A percentile compares a stretch with the other conserved stretches of the same genome.
Evolutionary conservation across 1,284 basidiomycete species (phyloP).

Genomic region (Sanghuangporus sanghuang): DNA sequence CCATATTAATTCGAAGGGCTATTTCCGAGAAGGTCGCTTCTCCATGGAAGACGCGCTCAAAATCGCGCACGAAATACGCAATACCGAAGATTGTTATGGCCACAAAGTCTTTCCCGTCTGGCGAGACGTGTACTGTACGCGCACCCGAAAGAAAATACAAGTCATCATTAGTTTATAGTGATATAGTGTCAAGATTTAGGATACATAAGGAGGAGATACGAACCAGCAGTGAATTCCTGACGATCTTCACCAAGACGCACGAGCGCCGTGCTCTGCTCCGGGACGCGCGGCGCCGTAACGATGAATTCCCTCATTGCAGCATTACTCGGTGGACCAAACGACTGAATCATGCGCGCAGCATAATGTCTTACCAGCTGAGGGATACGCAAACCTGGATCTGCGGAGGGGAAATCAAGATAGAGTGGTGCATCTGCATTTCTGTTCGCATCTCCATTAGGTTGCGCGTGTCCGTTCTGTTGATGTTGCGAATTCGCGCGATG

Average conservation of each 20-base stretch:
- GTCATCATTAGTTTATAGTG: not conserved
- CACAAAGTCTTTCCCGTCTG: constrained; percentile 50
- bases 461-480: not conserved
- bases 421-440: not conserved
- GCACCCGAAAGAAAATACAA: not conserved
- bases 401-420: constrained; percentile 8
- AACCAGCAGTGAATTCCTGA: constrained; percentile 15
- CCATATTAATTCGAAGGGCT: constrained; percentile 11
- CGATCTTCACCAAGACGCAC: not conserved
- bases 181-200: not conserved
- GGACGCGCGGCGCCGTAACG: constrained; percentile 5
- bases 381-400: constrained; percentile 6
- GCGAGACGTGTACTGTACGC: constrained; percentile 52
- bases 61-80: constrained; percentile 49
- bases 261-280: constrained; percentile 8
- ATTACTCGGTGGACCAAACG: constrained; percentile 2
- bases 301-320: constrained; percentile 3
- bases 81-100: constrained; percentile 38
- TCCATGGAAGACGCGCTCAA: constrained; percentile 34
- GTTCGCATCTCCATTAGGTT: not conserved
- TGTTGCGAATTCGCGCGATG: not conserved
- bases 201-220: not conserved
- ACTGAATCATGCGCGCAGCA: constrained; percentile 2
- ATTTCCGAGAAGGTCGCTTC: constrained; percentile 9
- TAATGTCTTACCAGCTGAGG: constrained; percentile 10